These are phyloP conservation scores for Sporisorium graminicola DNA, from an alignment of 1,284 basidiomycete species.

Conservation along the genomic window DNA sequence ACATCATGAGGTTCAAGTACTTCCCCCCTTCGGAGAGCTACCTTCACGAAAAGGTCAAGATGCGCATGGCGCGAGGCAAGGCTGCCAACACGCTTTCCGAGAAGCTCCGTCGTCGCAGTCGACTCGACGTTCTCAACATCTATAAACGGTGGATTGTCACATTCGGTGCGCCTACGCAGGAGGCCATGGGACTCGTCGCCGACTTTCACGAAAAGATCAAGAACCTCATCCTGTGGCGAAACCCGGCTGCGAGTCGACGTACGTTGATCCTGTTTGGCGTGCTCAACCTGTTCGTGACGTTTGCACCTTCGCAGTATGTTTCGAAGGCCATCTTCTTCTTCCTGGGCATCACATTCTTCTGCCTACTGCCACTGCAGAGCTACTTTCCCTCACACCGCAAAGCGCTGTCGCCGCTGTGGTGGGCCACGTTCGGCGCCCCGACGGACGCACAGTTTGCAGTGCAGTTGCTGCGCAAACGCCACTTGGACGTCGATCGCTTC, in stretches of 20 bases:
- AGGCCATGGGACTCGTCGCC: conserved; percentile 61
- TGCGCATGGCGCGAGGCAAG: conserved; percentile 64
- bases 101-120: conserved; percentile 59
- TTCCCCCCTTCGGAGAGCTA: conserved; percentile 67
- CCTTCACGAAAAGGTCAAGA: conserved; percentile 64
- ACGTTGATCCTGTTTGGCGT: conserved; percentile 58
- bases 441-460: conserved; percentile 68
- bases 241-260: conserved; percentile 58
- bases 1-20: conserved; percentile 67
- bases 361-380: conserved; percentile 64
- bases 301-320: conserved; percentile 56
- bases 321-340: conserved; percentile 60
- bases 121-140: conserved; percentile 66
- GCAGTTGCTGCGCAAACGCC: conserved; percentile 64
- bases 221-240: conserved; percentile 68
- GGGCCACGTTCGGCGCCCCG: conserved; percentile 66
- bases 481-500: conserved; percentile 46
- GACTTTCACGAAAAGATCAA: conserved; percentile 69
- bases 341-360: conserved; percentile 65
- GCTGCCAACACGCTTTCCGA: conserved; percentile 67
- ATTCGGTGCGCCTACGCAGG: conserved; percentile 59
- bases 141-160: conserved; percentile 65
- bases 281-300: conserved; percentile 56
- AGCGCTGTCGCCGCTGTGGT: conserved; percentile 67
- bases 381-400: conserved; percentile 68